Conservation (phyloP, 306 rosid genomes). For the Carpinus viminea region DNA sequence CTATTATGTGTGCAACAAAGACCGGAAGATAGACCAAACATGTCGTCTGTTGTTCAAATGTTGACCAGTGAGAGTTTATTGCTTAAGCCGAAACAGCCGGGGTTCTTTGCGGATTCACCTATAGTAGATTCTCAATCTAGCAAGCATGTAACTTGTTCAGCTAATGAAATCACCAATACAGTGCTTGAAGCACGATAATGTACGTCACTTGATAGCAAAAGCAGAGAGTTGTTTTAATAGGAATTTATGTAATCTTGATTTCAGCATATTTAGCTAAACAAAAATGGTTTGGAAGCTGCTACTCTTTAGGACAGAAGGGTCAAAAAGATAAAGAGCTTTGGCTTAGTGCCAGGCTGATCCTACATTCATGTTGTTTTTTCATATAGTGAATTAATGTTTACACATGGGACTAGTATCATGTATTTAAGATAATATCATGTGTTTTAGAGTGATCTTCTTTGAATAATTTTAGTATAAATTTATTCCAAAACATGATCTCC, state of each 20-base stretch:
- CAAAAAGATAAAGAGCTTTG: too few relatives aligned
- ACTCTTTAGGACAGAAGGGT: not conserved
- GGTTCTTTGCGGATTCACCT: conserved; percentile 23
- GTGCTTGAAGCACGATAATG: conserved; percentile 32
- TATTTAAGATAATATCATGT: too few relatives aligned
- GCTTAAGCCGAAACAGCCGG: conserved; percentile 53
- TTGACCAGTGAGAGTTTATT: conserved; percentile 38
- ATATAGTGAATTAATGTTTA: too few relatives aligned
- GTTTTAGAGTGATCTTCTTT: too few relatives aligned
- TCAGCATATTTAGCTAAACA: not conserved
- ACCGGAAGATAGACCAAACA: conserved; percentile 59
- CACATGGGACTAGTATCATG: not conserved
- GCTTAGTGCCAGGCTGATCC: too few relatives aligned
- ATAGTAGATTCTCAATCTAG: conserved; percentile 19
- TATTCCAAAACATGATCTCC: too few relatives aligned
- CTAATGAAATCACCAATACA: conserved; percentile 30
- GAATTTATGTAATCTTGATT: not conserved
- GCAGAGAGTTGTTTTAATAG: not conserved
- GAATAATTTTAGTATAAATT: too few relatives aligned
- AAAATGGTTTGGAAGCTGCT: conserved; percentile 25
- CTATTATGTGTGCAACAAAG: conserved; percentile 53
- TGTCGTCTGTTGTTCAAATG: conserved; percentile 51
- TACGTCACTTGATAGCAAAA: not conserved
- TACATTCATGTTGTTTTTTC: not conserved
- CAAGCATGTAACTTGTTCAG: conserved; percentile 16